A percentile compares a stretch with the other conserved stretches of the same genome.
phyloP scores from a whole-genome alignment of 345 rosid species.

The Turritis glabra region DNA sequence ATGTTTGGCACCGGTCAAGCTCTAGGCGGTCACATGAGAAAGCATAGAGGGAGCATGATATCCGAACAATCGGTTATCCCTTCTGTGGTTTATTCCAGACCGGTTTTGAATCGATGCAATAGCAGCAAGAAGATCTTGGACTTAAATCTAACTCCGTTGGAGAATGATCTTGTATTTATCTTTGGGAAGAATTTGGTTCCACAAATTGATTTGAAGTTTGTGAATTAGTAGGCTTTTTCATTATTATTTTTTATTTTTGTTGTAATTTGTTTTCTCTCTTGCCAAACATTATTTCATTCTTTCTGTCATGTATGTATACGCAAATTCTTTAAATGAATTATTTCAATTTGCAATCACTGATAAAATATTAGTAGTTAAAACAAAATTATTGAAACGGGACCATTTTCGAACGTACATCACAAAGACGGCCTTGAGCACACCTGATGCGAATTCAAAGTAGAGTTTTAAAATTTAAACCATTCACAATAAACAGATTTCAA shows the following conservation, averaged over 20 bases:
- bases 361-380: neutral
- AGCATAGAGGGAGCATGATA: conserved; percentile 40
- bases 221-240: neutral
- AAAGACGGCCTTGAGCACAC: no score
- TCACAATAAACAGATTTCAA: neutral
- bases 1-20: conserved; percentile 67
- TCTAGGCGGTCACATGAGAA: conserved; percentile 76
- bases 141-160: conserved; percentile 71
- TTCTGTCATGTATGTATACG: conserved; percentile 3
- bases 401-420: neutral
- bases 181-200: conserved; percentile 55
- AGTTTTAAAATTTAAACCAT: no score
- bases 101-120: conserved; percentile 48
- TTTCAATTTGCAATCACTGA: neutral
- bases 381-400: no score
- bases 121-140: conserved; percentile 57
- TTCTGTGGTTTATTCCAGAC: conserved; percentile 26
- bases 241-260: neutral
- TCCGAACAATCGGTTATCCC: neutral
- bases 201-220: conserved; percentile 45
- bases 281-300: conserved; percentile 17
- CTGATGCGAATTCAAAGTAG: no score
- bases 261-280: neutral
- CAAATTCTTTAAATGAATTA: neutral
- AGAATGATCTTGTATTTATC: conserved; percentile 55